Conservation (phyloP, 805 yeast species). For the Saccharomycopsis vini region DNA sequence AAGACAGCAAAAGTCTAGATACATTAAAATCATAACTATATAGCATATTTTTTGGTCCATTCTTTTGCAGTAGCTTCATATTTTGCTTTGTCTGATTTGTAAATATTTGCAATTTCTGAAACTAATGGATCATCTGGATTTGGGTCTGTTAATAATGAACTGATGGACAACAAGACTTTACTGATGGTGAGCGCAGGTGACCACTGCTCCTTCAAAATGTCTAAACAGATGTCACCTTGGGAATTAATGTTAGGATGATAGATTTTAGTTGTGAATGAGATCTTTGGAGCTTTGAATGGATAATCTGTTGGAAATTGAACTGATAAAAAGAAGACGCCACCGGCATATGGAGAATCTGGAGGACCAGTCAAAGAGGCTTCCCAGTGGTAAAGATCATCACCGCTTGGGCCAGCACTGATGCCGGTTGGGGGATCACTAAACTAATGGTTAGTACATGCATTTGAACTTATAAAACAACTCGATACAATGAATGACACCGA, state of each 20-base stretch:
- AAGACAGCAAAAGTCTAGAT: no score
- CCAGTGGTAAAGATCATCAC: conserved; percentile 98
- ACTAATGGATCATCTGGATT: conserved; percentile 99
- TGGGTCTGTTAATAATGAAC: conserved; percentile 94
- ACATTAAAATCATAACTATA: no score
- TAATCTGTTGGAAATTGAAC: conserved; percentile 98
- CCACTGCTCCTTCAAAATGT: conserved; percentile 97
- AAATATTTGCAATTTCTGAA: conserved; percentile 95
- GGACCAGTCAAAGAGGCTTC: conserved; percentile 99
- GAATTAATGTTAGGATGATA: conserved; percentile 97
- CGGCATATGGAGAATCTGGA: conserved; percentile 80
- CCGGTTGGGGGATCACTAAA: conserved; percentile 95
- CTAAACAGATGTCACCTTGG: conserved; percentile 93
- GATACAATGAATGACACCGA: background rate
- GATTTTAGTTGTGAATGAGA: conserved; percentile 86
- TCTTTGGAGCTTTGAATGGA: conserved; percentile 97
- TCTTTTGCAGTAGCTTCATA: conserved; percentile 96
- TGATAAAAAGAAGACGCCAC: conserved; percentile 92
- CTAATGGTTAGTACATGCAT: conserved; percentile 16
- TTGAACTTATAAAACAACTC: background rate
- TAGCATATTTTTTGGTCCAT: conserved; percentile 98
- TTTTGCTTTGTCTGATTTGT: conserved; percentile 87
- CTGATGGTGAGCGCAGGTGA: conserved; percentile 97
- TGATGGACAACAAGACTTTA: conserved; percentile 87
- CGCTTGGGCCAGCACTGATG: conserved; percentile 98